Conservation (phyloP, 2,329 filamentous ascomycete genomes). For the Ophiostoma sp. region DNA sequence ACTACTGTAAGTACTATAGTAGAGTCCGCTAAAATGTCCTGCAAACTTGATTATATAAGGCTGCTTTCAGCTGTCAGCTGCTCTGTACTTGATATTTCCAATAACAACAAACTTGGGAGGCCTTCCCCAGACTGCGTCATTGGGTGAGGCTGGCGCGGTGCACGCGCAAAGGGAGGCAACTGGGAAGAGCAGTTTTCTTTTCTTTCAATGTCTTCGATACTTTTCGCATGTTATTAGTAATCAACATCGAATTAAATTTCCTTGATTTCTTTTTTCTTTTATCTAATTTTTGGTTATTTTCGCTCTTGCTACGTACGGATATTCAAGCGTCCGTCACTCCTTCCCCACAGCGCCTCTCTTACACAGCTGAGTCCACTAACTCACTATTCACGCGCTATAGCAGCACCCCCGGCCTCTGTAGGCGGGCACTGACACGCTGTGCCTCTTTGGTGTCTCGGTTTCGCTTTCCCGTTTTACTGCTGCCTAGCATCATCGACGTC, state of each 20-base stretch:
- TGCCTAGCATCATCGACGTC: slow-evolving; percentile 12
- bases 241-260: background rate
- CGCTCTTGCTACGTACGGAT: background rate
- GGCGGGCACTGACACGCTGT: background rate
- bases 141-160: slow-evolving; percentile 5
- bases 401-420: too few relatives aligned
- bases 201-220: background rate
- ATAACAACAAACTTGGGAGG: too few relatives aligned
- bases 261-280: too few relatives aligned
- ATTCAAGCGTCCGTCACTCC: background rate
- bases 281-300: background rate
- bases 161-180: slow-evolving; percentile 10
- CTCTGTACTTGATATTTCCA: background rate
- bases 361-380: background rate
- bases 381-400: too few relatives aligned
- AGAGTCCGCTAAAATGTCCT: background rate
- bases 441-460: background rate
- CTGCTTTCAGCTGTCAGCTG: background rate
- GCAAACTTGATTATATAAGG: background rate
- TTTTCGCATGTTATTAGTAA: background rate
- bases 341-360: slow-evolving; percentile 1
- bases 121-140: slow-evolving; percentile 15
- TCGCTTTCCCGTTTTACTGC: slow-evolving; percentile 7
- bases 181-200: background rate
- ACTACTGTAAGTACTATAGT: too few relatives aligned